Base-by-base conservation (phyloP, 2,329 filamentous ascomycete genomes). In the Septoria petroselini region DNA sequence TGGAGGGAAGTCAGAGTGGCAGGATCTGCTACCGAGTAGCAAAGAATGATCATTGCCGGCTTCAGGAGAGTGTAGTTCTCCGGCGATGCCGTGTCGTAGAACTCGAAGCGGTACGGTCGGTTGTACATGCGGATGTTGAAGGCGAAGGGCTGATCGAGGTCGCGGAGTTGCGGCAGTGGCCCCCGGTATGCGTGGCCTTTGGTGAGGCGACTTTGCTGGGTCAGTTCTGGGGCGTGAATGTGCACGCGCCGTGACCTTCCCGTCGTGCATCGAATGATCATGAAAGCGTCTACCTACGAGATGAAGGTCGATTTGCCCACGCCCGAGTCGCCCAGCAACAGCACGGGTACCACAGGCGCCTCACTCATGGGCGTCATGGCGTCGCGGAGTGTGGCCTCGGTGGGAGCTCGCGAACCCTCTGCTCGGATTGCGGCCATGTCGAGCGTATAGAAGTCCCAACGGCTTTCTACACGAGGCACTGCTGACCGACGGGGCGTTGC, bases 291-390 rank as follows among this genome's bases (percentile, higher is more conserved):
- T 44, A 76, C 78, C 65, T 71, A 82, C 78, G 80, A 79, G 54
- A 84, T 66, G 55, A 84, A 83, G 7, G 78, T 81, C 42, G 80
- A 80, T 67, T 83, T 84, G 50, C 81, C 81, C 38, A 81, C 79
- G 42, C 76, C 78, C 30, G 73, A 62, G 51, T 83, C 80, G 44
- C 81, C 81, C 2, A 84, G 70, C 12, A 84, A 68, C 5, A 84
- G 71, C 41, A 84, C 74, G 18, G 69, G 72, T 30, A 78, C 62
- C 33, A 71, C 67, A 17, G 70, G 70, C n/a, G 57, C 45, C 6
- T 60, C 53, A 35, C 41, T 49, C 48, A 54, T 45, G 12, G 45
- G 45, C 7, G 43, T 46, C 43, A 46, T 29, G 43, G 43, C 43
- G 39, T 46, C 43, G 12, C 34, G 33, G 7, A 46, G 23, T 11